phyloP scores from a whole-genome alignment of 176 grass and related monocot species.

The maize (Zea mays) region DNA sequence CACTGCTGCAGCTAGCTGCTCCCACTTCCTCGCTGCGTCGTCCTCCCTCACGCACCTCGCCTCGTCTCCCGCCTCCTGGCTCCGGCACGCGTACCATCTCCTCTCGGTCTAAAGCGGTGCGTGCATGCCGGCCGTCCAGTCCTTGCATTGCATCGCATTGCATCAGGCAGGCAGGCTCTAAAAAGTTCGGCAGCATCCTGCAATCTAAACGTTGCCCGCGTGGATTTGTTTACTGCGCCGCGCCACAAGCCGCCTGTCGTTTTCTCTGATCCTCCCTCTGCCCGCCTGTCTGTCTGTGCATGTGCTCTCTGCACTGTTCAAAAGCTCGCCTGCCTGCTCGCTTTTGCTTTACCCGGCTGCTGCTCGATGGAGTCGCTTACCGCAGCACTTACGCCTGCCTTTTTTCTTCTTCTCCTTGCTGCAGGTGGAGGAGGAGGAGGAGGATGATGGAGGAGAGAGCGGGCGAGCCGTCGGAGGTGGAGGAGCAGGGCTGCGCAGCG shows the following conservation, averaged over 20 bases:
- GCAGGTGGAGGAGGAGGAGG: background rate
- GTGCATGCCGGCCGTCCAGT: conserved; percentile 17
- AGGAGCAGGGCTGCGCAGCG: background rate
- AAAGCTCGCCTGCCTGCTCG: conserved; percentile 12
- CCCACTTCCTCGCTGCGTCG: background rate
- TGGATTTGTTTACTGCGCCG: conserved; percentile 28
- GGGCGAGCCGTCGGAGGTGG: background rate
- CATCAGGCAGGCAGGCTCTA: background rate
- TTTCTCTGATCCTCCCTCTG: background rate
- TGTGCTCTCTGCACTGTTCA: conserved; percentile 20
- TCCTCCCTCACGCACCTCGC: background rate
- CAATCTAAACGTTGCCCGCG: background rate
- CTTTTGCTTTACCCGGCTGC: conserved; percentile 36
- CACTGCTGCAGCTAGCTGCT: background rate
- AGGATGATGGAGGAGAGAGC: conserved; percentile 33
- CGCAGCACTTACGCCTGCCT: background rate
- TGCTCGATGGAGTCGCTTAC: background rate
- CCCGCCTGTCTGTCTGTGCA: background rate
- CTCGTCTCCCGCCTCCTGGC: background rate
- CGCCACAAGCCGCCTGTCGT: background rate
- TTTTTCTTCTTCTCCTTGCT: conserved; percentile 9
- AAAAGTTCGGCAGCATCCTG: background rate
- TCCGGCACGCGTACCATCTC: conserved; percentile 36
- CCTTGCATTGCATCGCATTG: background rate
- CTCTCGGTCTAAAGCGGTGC: conserved; percentile 37